These are phyloP conservation scores for Sphaerobolus stellatus DNA, from an alignment of 1,284 basidiomycete species.

Conservation along the genomic window DNA sequence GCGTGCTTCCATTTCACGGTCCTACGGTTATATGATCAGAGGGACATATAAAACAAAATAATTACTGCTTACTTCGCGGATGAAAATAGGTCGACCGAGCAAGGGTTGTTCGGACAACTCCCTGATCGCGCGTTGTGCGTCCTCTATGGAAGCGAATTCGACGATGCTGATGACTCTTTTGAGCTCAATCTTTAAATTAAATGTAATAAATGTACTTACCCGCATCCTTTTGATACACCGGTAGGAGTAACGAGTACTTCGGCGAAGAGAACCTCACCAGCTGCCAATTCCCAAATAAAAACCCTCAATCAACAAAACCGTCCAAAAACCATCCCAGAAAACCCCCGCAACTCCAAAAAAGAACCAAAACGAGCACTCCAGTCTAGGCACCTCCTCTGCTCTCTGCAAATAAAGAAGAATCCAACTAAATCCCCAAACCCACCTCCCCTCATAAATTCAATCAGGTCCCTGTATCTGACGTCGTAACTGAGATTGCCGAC, in stretches of 20 bases:
- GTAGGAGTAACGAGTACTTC: conserved; percentile 96
- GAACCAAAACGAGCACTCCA: conserved; percentile 14
- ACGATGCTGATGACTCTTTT: conserved; percentile 68
- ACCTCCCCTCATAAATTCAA: conserved; percentile 99
- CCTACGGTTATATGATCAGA: conserved; percentile 48
- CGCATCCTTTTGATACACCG: conserved; percentile 97
- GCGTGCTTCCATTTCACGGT: conserved; percentile 92
- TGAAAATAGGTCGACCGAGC: conserved; percentile 91
- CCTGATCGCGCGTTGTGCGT: conserved; percentile 80
- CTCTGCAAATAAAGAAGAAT: conserved; percentile 15
- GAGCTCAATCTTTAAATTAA: conserved; percentile 4
- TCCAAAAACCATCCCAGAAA: conserved; percentile 54
- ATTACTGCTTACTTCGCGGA: conserved; percentile 75
- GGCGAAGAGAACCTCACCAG: conserved; percentile 97
- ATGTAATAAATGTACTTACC: conserved; percentile 57
- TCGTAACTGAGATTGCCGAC: conserved; percentile 98
- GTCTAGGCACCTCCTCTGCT: conserved; percentile 12
- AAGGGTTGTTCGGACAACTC: conserved; percentile 87
- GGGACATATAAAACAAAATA: conserved; percentile 1
- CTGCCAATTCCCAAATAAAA: conserved; percentile 80
- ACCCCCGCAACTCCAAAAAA: conserved; percentile 55
- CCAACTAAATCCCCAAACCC: conserved; percentile 72
- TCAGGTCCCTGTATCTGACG: conserved; percentile 95
- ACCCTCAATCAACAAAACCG: conserved; percentile 73
- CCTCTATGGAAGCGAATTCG: conserved; percentile 83